phyloP scores from a whole-genome alignment of 805 yeast species.

The Scheffersomyces lignosus region DNA sequence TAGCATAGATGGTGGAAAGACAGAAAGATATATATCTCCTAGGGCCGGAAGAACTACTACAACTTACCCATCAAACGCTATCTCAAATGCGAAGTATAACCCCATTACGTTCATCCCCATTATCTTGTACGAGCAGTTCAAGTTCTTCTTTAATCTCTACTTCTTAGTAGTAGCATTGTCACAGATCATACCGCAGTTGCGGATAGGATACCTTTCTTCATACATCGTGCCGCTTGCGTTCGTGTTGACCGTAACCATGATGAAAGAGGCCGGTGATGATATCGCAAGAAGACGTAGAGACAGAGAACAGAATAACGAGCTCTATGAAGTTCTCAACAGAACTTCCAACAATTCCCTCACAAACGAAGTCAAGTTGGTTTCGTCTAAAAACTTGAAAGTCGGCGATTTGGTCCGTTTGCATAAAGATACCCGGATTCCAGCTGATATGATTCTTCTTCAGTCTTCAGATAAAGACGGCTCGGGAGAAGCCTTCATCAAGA shows the following conservation, averaged over 20 bases:
- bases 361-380: constrained; percentile 25
- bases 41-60: constrained; percentile 25
- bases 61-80: constrained; percentile 57
- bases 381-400: constrained; percentile 67
- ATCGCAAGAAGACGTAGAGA: constrained; percentile 88
- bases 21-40: constrained; percentile 43
- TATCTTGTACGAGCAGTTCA: constrained; percentile 91
- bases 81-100: constrained; percentile 93
- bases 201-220: constrained; percentile 92
- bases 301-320: constrained; percentile 81
- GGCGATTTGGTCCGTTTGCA: constrained; percentile 82
- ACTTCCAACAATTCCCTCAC: constrained; percentile 14
- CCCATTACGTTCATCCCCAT: constrained; percentile 86
- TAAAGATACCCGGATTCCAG: constrained; percentile 88
- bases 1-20: neutral
- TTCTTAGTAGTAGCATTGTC: constrained; percentile 91
- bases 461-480: constrained; percentile 64
- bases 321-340: constrained; percentile 63
- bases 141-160: constrained; percentile 91
- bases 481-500: constrained; percentile 91
- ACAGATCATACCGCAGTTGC: constrained; percentile 82
- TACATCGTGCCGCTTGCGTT: constrained; percentile 93
- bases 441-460: constrained; percentile 84
- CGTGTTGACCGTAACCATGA: constrained; percentile 89
- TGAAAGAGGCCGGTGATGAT: constrained; percentile 95